Percentiles rank a stretch among this genome's conserved stretches.
phyloP scores from a whole-genome alignment of 1,284 basidiomycete genomes.

The Sporisorium iseilematis-ciliati region DNA sequence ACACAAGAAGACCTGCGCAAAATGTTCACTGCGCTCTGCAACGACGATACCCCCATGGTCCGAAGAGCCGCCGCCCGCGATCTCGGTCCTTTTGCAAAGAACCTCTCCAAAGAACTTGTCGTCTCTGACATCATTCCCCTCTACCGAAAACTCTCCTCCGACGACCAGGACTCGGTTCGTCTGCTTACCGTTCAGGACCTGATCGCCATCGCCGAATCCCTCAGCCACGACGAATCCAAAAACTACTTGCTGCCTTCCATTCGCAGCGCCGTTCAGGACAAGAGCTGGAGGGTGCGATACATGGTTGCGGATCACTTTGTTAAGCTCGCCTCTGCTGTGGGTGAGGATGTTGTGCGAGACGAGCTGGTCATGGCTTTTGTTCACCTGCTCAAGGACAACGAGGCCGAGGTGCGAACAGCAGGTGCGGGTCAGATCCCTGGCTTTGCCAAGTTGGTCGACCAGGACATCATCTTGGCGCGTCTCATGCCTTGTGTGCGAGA shows the following conservation, averaged over 20 bases:
- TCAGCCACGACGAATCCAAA: slow-evolving; percentile 88
- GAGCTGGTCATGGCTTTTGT: slow-evolving; percentile 95
- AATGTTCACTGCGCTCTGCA: slow-evolving; percentile 84
- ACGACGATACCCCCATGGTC: slow-evolving; percentile 99
- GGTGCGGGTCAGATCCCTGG: slow-evolving; percentile 96
- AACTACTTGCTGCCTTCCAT: slow-evolving; percentile 86
- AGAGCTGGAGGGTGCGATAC: slow-evolving; percentile 98
- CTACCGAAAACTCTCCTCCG: slow-evolving; percentile 91
- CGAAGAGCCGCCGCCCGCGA: slow-evolving; percentile 95
- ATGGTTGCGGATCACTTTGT: slow-evolving; percentile 99
- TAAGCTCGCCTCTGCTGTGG: slow-evolving; percentile 90
- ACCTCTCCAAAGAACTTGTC: slow-evolving; percentile 72
- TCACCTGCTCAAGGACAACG: slow-evolving; percentile 94
- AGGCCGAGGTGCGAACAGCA: slow-evolving; percentile 97
- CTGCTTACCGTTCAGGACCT: slow-evolving; percentile 95
- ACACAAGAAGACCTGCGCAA: slow-evolving; percentile 91
- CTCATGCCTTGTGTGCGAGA: slow-evolving; percentile 97
- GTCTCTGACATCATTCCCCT: slow-evolving; percentile 86
- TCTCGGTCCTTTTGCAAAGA: slow-evolving; percentile 76
- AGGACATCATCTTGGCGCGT: slow-evolving; percentile 90
- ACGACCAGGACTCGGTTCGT: slow-evolving; percentile 98
- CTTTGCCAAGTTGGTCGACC: slow-evolving; percentile 93
- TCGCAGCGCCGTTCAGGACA: slow-evolving; percentile 86
- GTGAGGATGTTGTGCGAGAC: slow-evolving; percentile 89
- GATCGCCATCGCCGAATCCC: slow-evolving; percentile 88